Evolutionary conservation across 768 basidiomycete species (phyloP).

Genomic region (Leccinum obscurum): DNA sequence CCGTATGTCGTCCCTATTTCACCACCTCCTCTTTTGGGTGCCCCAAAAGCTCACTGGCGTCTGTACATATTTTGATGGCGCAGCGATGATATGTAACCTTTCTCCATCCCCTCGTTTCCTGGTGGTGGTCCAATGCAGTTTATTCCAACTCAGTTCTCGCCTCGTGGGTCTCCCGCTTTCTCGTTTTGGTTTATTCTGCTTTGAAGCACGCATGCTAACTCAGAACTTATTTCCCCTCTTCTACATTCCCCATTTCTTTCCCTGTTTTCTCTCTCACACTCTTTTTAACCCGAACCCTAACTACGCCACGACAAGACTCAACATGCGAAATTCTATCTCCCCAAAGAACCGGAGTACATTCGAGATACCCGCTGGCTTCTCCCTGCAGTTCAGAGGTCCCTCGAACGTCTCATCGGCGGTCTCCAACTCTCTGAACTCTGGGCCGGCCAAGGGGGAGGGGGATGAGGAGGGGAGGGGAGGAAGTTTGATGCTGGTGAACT

Average conservation of each 20-base stretch:
- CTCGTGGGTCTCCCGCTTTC: constrained; percentile 19
- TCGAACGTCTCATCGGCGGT: not conserved
- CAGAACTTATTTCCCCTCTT: no score
- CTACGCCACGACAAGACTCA: constrained; percentile 20
- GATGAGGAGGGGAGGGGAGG: not conserved
- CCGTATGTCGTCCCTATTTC: constrained; percentile 16
- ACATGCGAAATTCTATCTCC: constrained; percentile 25
- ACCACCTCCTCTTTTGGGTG: not conserved
- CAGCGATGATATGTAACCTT: not conserved
- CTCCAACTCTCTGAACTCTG: not conserved
- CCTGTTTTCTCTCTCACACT: not conserved
- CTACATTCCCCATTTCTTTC: not conserved
- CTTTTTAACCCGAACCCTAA: not conserved
- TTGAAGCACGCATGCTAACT: not conserved
- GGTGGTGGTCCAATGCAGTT: constrained; percentile 11
- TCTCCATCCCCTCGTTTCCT: not conserved
- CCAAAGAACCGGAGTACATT: not conserved
- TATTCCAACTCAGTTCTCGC: constrained; percentile 32
- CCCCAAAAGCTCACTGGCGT: not conserved
- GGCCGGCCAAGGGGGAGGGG: not conserved
- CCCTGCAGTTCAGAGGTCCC: not conserved
- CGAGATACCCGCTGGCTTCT: not conserved
- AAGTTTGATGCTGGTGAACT: not conserved
- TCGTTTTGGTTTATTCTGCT: not conserved
- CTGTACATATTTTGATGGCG: not conserved